These are phyloP conservation scores for Lichtheimia corymbifera DNA, from an alignment of 371 early-diverging fungal genomes.

Conservation along the genomic window DNA sequence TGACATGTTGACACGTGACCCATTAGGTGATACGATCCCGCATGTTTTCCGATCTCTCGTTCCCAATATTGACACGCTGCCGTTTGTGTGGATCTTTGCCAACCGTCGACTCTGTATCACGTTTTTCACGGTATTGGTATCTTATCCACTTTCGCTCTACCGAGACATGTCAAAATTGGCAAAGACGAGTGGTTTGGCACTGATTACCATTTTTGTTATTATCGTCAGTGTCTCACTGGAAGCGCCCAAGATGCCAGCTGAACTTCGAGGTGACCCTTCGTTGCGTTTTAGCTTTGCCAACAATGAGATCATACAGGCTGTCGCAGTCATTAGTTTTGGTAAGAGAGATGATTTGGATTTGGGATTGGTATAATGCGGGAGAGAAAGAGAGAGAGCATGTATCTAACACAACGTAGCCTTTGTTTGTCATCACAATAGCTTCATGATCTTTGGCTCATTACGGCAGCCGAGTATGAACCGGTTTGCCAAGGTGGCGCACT, in stretches of 20 bases:
- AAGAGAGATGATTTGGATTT: constrained; percentile 8
- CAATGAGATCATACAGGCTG: constrained; percentile 70
- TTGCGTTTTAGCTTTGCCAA: constrained; percentile 53
- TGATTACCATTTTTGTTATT: constrained; percentile 74
- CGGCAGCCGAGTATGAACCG: constrained; percentile 73
- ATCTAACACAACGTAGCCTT: constrained; percentile 50
- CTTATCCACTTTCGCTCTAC: constrained; percentile 77
- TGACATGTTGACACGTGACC: background rate
- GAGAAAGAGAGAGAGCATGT: no score
- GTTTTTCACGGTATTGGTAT: constrained; percentile 66
- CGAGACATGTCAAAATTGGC: constrained; percentile 81
- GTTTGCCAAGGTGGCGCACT: constrained; percentile 72
- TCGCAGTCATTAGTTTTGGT: constrained; percentile 86
- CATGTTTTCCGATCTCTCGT: constrained; percentile 69
- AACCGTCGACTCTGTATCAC: constrained; percentile 62
- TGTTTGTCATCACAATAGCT: constrained; percentile 86
- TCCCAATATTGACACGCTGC: constrained; percentile 55
- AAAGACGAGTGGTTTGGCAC: constrained; percentile 77
- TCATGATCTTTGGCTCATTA: constrained; percentile 77
- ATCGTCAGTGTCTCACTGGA: constrained; percentile 71
- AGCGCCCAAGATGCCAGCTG: constrained; percentile 59
- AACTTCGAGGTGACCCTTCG: constrained; percentile 54
- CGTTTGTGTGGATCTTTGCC: constrained; percentile 54
- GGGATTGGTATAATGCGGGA: background rate
- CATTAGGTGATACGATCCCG: constrained; percentile 74